Evolutionary conservation across 2,329 filamentous ascomycete species (phyloP).

Genomic region (Zelopaecilomyces penicillatus): DNA sequence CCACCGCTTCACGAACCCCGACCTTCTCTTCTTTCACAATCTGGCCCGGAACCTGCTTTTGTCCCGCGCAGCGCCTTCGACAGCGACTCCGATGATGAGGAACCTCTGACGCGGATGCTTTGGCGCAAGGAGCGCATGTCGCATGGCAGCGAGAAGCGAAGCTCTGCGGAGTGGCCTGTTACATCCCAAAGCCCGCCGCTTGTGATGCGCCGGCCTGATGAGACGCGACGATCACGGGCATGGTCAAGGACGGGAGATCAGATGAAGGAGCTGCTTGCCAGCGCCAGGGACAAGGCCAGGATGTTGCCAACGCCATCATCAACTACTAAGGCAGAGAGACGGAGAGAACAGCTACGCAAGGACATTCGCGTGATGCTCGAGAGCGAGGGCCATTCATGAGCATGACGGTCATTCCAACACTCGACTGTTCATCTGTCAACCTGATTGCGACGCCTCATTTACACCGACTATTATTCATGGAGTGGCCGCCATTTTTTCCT

Average conservation of each 20-base stretch:
- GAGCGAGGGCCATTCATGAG: slow-evolving; percentile 3
- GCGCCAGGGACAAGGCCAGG: slow-evolving; percentile 15
- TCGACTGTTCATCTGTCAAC: no score
- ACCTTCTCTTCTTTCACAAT: neutral
- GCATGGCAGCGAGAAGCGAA: slow-evolving; percentile 15
- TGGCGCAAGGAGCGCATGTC: slow-evolving; percentile 11
- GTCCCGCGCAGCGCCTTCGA: slow-evolving; percentile 23
- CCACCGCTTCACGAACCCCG: neutral
- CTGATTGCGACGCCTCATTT: no score
- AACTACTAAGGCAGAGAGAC: slow-evolving; percentile 20
- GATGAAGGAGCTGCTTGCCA: slow-evolving; percentile 16
- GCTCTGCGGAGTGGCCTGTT: slow-evolving; percentile 8
- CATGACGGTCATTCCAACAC: neutral
- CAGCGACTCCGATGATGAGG: slow-evolving; percentile 24
- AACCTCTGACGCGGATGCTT: slow-evolving; percentile 8
- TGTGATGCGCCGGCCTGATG: neutral
- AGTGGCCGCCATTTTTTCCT: no score
- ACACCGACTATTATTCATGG: no score
- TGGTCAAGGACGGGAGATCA: slow-evolving; percentile 15
- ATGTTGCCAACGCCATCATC: slow-evolving; percentile 9
- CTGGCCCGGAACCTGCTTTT: neutral
- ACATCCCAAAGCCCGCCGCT: no score
- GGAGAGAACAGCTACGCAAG: slow-evolving; percentile 26
- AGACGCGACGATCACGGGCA: neutral
- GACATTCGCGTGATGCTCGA: slow-evolving; percentile 25